phyloP scores from a whole-genome alignment of 306 rosid species.

The Cucurbita pepo region DNA sequence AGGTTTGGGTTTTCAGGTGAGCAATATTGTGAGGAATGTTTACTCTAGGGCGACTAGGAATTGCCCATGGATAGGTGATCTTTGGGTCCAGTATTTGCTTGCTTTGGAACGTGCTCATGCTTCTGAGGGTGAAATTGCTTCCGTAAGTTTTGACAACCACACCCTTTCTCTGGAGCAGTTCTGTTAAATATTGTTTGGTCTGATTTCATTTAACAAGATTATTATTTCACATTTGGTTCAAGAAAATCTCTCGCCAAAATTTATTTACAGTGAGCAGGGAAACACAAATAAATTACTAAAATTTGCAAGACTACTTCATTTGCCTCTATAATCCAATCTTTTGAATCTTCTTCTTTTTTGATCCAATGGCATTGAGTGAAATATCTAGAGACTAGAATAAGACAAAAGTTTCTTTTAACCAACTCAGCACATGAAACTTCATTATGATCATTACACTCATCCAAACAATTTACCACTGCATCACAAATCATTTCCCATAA shows the following conservation, averaged over 20 bases:
- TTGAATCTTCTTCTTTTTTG: too few relatives aligned
- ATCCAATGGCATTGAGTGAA: too few relatives aligned
- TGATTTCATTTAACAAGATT: not conserved
- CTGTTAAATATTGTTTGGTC: slow-evolving; percentile 7
- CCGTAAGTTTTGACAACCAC: slow-evolving; percentile 32
- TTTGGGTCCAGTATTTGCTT: slow-evolving; percentile 76
- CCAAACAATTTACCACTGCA: too few relatives aligned
- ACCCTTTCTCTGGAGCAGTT: slow-evolving; percentile 1
- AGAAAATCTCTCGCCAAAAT: not conserved
- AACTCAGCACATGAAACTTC: too few relatives aligned
- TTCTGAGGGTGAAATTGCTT: slow-evolving; percentile 55
- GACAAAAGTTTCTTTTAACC: too few relatives aligned
- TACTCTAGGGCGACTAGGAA: slow-evolving; percentile 74
- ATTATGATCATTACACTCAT: too few relatives aligned
- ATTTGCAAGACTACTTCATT: too few relatives aligned
- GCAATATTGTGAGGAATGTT: slow-evolving; percentile 38
- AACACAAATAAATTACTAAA: too few relatives aligned
- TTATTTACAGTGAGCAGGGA: too few relatives aligned
- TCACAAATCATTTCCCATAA: too few relatives aligned
- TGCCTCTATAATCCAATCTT: too few relatives aligned
- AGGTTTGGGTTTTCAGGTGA: slow-evolving; percentile 36
- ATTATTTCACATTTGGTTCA: not conserved
- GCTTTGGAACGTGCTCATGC: slow-evolving; percentile 64
- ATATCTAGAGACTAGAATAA: too few relatives aligned
- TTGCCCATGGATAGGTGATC: slow-evolving; percentile 84